Evolutionary conservation across 2,329 filamentous ascomycete genomes (phyloP).

Genomic region (Penicillium glabrum): DNA sequence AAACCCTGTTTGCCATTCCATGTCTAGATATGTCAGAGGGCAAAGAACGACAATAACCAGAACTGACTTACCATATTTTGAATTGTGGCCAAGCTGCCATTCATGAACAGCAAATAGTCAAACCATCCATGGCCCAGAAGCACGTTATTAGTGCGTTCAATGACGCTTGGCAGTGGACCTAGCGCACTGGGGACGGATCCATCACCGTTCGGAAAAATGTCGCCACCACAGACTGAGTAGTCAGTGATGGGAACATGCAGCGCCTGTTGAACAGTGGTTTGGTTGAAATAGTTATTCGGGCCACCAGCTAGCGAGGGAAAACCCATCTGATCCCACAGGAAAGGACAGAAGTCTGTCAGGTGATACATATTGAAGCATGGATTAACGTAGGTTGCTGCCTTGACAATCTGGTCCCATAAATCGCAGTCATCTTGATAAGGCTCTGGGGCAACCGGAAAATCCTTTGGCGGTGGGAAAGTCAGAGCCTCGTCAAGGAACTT

Average conservation of each 20-base stretch:
- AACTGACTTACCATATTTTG: constrained; percentile 63
- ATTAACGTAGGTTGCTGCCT: constrained; percentile 60
- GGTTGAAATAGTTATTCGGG: constrained; percentile 66
- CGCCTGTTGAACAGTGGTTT: constrained; percentile 64
- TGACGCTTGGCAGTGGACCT: constrained; percentile 62
- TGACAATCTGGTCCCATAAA: constrained; percentile 56
- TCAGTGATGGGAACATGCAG: constrained; percentile 57
- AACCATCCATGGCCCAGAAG: constrained; percentile 71
- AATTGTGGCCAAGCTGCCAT: constrained; percentile 69
- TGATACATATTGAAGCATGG: constrained; percentile 79
- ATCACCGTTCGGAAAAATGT: constrained; percentile 50
- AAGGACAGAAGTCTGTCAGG: constrained; percentile 69
- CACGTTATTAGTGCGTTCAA: constrained; percentile 71
- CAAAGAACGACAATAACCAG: not conserved
- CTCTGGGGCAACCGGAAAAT: constrained; percentile 54
- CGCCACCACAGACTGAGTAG: constrained; percentile 44
- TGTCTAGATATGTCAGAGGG: constrained; percentile 41
- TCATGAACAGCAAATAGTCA: constrained; percentile 67
- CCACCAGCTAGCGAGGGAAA: constrained; percentile 68
- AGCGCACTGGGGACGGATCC: constrained; percentile 40
- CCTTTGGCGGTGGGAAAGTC: constrained; percentile 65
- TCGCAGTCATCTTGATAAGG: constrained; percentile 52
- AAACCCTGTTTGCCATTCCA: constrained; percentile 73
- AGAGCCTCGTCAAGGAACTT: constrained; percentile 48
- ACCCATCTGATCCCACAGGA: constrained; percentile 65